A percentile compares a stretch with the other conserved stretches of the same genome.
Evolutionary conservation across 2,329 filamentous ascomycete species (phyloP).

Genomic region (Apiospora marii): DNA sequence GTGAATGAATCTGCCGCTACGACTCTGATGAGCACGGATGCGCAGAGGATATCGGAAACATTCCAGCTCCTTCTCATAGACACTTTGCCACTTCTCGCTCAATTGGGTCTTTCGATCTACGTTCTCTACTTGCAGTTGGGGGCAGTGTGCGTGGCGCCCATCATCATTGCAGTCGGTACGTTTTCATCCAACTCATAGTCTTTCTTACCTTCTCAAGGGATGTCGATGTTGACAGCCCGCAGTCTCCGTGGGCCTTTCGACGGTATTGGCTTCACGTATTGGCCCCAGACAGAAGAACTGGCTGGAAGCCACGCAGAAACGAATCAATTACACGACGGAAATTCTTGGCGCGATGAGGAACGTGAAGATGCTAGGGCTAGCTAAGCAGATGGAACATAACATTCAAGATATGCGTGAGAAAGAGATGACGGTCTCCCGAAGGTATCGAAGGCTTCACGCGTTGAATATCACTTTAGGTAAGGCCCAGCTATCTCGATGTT

Average conservation of each 20-base stretch:
- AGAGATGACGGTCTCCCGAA: constrained; percentile 31
- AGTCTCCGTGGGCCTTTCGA: constrained; percentile 26
- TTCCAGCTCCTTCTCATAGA: constrained; percentile 26
- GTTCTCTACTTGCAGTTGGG: constrained; percentile 29
- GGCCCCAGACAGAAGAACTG: constrained; percentile 29
- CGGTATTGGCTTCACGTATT: constrained; percentile 23
- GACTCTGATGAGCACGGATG: constrained; percentile 28
- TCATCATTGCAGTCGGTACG: constrained; percentile 27
- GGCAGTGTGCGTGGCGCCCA: constrained; percentile 27
- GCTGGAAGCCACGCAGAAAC: constrained; percentile 29
- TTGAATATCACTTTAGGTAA: constrained; percentile 31
- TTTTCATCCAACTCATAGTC: neutral
- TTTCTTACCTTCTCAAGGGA: constrained; percentile 26
- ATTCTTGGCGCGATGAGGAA: constrained; percentile 31
- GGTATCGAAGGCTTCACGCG: constrained; percentile 30
- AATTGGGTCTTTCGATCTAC: constrained; percentile 26
- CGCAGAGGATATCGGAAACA: constrained; percentile 27
- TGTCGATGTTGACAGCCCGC: constrained; percentile 26
- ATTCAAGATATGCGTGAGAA: constrained; percentile 31
- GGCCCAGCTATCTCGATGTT: neutral
- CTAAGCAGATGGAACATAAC: constrained; percentile 26
- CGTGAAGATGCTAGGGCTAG: constrained; percentile 34
- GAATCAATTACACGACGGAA: constrained; percentile 30
- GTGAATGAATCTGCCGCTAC: constrained; percentile 26
- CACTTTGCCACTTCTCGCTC: constrained; percentile 15